These are phyloP conservation scores for Aspergillus pseudoterreus DNA, from an alignment of 2,329 filamentous ascomycete species.

Conservation along the genomic window DNA sequence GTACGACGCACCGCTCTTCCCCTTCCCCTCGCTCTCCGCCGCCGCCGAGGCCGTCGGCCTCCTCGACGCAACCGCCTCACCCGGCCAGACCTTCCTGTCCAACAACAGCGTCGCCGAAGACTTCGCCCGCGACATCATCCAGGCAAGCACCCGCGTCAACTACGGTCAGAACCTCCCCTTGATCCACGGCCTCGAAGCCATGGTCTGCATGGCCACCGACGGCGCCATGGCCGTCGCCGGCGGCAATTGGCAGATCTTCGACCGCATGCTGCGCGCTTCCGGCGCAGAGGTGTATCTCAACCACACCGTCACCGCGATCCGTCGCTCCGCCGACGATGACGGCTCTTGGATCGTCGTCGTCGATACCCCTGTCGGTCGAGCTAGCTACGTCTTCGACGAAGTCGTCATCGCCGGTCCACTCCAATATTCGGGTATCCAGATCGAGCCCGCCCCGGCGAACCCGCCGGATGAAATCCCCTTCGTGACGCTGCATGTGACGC, in stretches of 20 bases:
- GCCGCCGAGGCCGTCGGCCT: slow-evolving; percentile 66
- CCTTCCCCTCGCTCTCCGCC: slow-evolving; percentile 72
- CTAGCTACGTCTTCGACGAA: slow-evolving; percentile 60
- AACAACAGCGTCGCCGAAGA: slow-evolving; percentile 62
- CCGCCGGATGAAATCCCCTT: slow-evolving; percentile 79
- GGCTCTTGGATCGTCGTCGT: slow-evolving; percentile 43
- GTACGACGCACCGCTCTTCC: slow-evolving; percentile 79
- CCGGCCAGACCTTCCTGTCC: slow-evolving; percentile 69
- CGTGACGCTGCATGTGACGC: slow-evolving; percentile 79
- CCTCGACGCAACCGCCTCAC: slow-evolving; percentile 61
- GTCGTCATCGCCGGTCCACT: slow-evolving; percentile 80
- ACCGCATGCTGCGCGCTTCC: slow-evolving; percentile 68
- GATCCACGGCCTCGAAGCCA: slow-evolving; percentile 84
- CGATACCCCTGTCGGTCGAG: slow-evolving; percentile 1
- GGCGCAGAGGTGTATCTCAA: slow-evolving; percentile 61
- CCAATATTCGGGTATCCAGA: slow-evolving; percentile 70
- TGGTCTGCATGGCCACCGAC: slow-evolving; percentile 88
- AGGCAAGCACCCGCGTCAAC: slow-evolving; percentile 88
- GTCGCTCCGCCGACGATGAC: slow-evolving; percentile 23
- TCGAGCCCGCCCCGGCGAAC: slow-evolving; percentile 42
- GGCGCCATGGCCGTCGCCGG: slow-evolving; percentile 75
- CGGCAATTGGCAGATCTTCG: slow-evolving; percentile 94
- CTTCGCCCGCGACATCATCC: slow-evolving; percentile 79
- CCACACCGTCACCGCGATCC: slow-evolving; percentile 63
- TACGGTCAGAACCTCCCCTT: slow-evolving; percentile 84